A percentile compares a stretch with the other conserved stretches of the same genome.
Evolutionary conservation across 2,329 filamentous ascomycete species (phyloP).

Genomic region (Xylariaceae sp.): DNA sequence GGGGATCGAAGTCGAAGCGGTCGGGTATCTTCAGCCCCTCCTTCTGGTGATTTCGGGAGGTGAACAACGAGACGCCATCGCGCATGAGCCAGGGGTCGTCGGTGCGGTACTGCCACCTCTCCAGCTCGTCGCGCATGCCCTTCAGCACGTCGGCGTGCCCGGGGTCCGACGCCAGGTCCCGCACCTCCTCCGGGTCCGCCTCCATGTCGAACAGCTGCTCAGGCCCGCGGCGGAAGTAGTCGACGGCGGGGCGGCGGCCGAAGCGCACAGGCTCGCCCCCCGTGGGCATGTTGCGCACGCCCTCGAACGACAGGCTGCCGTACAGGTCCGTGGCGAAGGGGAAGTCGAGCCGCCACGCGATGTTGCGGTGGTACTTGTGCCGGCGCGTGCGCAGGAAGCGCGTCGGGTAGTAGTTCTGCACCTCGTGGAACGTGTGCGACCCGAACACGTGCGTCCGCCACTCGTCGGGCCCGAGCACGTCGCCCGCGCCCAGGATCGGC

Average conservation of each 20-base stretch:
- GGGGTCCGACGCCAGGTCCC: neutral
- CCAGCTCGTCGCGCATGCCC: neutral
- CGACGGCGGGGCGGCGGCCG: neutral
- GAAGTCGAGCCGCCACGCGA: constrained; percentile 1
- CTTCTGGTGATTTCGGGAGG: neutral
- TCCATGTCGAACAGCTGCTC: constrained; percentile 1
- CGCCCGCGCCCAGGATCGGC: neutral
- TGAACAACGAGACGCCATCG: neutral
- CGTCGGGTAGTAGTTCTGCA: constrained; percentile 1
- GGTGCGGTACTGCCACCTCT: neutral
- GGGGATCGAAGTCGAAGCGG: neutral
- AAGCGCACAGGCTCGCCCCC: neutral
- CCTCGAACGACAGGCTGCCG: neutral
- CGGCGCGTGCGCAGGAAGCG: neutral
- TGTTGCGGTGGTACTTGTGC: constrained; percentile 1
- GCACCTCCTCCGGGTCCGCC: neutral
- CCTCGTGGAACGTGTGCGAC: constrained; percentile 1
- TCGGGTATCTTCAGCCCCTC: neutral
- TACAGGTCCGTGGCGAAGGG: constrained; percentile 1
- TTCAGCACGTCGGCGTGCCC: neutral
- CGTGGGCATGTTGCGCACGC: neutral
- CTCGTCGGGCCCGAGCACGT: neutral
- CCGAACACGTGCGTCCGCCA: neutral
- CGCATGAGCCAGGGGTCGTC: neutral
- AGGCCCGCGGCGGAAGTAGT: neutral